Percentiles rank a stretch among this genome's conserved stretches.
These are phyloP conservation scores for Trichoderma gamsii DNA, from an alignment of 495 filamentous ascomycete genomes.

Conservation along the genomic window DNA sequence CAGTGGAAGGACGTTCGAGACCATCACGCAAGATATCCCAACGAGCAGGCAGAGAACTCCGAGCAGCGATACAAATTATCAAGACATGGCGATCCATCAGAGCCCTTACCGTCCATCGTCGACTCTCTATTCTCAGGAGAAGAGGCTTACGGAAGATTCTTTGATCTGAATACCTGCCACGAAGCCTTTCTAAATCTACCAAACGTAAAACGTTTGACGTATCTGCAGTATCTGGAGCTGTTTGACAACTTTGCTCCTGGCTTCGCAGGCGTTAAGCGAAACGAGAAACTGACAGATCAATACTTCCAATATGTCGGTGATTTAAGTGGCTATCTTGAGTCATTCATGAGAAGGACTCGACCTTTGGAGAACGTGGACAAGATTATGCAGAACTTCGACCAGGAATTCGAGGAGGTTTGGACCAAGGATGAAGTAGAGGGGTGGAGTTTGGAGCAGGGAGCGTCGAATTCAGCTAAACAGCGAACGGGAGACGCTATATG, in stretches of 20 bases:
- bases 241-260: conserved; percentile 83
- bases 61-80: conserved; percentile 81
- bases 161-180: conserved; percentile 78
- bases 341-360: conserved; percentile 70
- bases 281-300: conserved; percentile 79
- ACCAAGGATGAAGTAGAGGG: conserved; percentile 67
- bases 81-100: conserved; percentile 50
- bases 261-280: conserved; percentile 59
- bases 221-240: conserved; percentile 82
- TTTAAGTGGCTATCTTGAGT: conserved; percentile 75
- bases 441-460: conserved; percentile 61
- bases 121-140: conserved; percentile 94
- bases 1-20: conserved; percentile 74
- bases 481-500: conserved; percentile 68
- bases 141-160: conserved; percentile 82
- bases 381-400: conserved; percentile 64
- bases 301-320: conserved; percentile 87
- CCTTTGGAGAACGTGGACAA: conserved; percentile 80
- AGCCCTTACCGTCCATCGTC: conserved; percentile 61
- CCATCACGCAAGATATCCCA: conserved; percentile 85
- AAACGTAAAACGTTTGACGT: conserved; percentile 71
- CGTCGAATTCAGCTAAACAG: conserved; percentile 29
- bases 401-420: conserved; percentile 82
- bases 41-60: conserved; percentile 90
- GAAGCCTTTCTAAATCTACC: conserved; percentile 88